A percentile compares a stretch with the other conserved stretches of the same genome.
Conservation (phyloP, 2,329 filamentous ascomycete genomes). For the Claviceps arundinis region DNA sequence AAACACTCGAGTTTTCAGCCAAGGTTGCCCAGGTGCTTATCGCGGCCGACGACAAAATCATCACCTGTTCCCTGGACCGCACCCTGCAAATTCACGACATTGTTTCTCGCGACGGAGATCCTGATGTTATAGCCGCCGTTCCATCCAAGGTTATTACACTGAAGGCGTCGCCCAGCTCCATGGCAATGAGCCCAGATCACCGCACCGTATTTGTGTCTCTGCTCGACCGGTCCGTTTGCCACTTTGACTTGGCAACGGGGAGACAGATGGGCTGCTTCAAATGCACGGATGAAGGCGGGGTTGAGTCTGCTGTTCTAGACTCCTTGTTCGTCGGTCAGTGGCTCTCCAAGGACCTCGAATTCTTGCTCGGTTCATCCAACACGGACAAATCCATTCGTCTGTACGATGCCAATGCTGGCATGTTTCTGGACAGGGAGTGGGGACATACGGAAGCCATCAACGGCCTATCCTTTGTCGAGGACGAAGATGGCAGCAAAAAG, state of each 20-base stretch:
- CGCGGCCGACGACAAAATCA: slow-evolving; percentile 59
- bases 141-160: slow-evolving; percentile 65
- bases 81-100: slow-evolving; percentile 74
- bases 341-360: slow-evolving; percentile 40
- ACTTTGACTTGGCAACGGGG: slow-evolving; percentile 53
- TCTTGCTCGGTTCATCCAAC: slow-evolving; percentile 79
- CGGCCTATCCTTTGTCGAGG: slow-evolving; percentile 60
- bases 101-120: slow-evolving; percentile 52
- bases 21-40: slow-evolving; percentile 65
- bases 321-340: slow-evolving; percentile 54
- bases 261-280: slow-evolving; percentile 64
- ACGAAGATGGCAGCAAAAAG: slow-evolving; percentile 39
- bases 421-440: slow-evolving; percentile 77
- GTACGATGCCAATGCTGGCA: slow-evolving; percentile 67
- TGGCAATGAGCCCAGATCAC: slow-evolving; percentile 54
- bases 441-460: slow-evolving; percentile 92
- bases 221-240: slow-evolving; percentile 45
- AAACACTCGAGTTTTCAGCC: slow-evolving; percentile 87
- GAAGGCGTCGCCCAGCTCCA: slow-evolving; percentile 77
- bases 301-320: slow-evolving; percentile 72
- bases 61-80: slow-evolving; percentile 82
- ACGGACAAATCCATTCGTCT: slow-evolving; percentile 91
- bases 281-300: slow-evolving; percentile 64
- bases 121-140: slow-evolving; percentile 59
- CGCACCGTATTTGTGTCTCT: slow-evolving; percentile 45